Base-by-base conservation (phyloP, 2,329 filamentous ascomycete species). In the Berkeleyomyces basicola region DNA sequence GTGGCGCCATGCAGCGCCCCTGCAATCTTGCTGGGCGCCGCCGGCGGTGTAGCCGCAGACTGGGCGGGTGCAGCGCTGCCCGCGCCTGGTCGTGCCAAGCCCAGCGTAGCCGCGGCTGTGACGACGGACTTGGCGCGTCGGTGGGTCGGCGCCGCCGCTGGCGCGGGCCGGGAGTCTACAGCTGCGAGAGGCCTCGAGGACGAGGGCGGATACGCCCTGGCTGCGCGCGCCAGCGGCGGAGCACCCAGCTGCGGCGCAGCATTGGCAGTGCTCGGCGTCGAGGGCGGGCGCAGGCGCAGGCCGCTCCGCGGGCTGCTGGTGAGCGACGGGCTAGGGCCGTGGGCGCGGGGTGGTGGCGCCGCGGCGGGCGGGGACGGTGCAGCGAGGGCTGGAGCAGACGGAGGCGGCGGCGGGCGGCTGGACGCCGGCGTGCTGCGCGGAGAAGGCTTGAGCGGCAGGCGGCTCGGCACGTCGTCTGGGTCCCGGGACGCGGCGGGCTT, bases 371-470 rank as follows among this genome's bases (percentile, higher is more conserved):
- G 23, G 23, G 23, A 23, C 23, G 23, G 23, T 23, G 23, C 23
- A 23, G 43, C 14, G 11, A 31, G 33, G 16, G 51, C 11, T 36
- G 7, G 47, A 51, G 10, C 33, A 37, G 51, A n/a, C n/a, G 31
- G n/a, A 49, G 7, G 33, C 11, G 11, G 53, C 33, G 37, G 53
- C 9, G 4, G 42, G 36, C 16, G 51, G n/a, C 14, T 9, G 33
- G 37, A 23, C 40, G 16, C 47, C 5, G 49, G 7, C 33, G 49
- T 39, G 36, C 11, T 16, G 3, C 39, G 70, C 33, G 72, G 69
- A 58, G 69, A 66, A 40, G 76, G 77, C 68, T 78, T 80, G 67
- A 77, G 69, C 46, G 78, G 78, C 40, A 81, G 71, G 46, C 78
- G 75, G 68, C 76, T 81, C 1, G 79, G 78, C 7, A 79, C 81